A percentile compares a stretch with the other conserved stretches of the same genome.
Evolutionary conservation across 2,329 filamentous ascomycete species (phyloP).

Genomic region (Hirsutella rhossiliensis): DNA sequence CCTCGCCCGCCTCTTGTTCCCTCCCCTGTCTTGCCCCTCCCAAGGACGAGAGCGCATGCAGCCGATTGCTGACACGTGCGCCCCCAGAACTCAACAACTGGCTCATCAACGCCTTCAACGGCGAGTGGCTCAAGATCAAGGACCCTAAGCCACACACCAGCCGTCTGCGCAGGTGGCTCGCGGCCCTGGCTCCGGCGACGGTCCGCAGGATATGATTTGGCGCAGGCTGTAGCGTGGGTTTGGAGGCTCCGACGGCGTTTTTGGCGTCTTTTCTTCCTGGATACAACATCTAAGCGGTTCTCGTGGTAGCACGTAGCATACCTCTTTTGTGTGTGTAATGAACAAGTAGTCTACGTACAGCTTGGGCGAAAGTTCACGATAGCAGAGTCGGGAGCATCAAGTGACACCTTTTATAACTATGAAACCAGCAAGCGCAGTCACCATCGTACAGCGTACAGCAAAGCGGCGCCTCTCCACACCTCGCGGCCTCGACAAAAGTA

Average conservation of each 20-base stretch:
- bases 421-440: not conserved
- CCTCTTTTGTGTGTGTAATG: too few relatives aligned
- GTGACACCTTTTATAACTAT: not conserved
- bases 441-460: not conserved
- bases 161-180: conserved; percentile 3
- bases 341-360: too few relatives aligned
- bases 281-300: too few relatives aligned
- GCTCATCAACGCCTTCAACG: conserved; percentile 96
- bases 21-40: not conserved
- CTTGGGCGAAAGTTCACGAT: too few relatives aligned
- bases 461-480: not conserved
- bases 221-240: too few relatives aligned
- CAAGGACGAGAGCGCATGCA: not conserved
- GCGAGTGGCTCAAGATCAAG: conserved; percentile 66
- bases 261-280: too few relatives aligned
- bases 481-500: not conserved
- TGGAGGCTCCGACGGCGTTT: too few relatives aligned
- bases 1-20: conserved; percentile 3
- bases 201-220: not conserved
- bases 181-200: not conserved
- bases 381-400: not conserved
- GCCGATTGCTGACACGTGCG: not conserved
- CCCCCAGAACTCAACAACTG: conserved; percentile 67
- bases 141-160: conserved; percentile 33
- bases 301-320: too few relatives aligned